These are phyloP conservation scores for Acanthamoeba quina DNA, from an alignment of 208 protist species.

Conservation along the genomic window DNA sequence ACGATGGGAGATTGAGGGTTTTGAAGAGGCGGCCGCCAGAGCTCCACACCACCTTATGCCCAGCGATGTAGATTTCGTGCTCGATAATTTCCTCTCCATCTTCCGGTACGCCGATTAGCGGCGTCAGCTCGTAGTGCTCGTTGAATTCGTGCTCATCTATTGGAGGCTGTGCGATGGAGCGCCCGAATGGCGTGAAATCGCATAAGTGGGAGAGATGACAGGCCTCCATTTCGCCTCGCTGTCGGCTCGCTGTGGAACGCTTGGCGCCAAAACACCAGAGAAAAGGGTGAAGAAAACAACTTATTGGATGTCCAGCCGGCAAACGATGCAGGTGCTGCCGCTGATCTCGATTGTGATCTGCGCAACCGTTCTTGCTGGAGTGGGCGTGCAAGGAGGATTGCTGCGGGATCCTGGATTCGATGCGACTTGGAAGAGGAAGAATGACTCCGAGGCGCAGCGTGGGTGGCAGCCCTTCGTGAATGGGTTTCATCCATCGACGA, in stretches of 20 bases:
- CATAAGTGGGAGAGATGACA: neutral
- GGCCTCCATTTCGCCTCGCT: neutral
- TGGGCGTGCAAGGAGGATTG: neutral
- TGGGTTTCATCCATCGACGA: slow-evolving; percentile 41
- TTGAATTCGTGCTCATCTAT: neutral
- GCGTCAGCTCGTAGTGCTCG: neutral
- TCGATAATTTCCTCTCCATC: neutral
- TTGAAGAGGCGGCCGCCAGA: slow-evolving; percentile 35
- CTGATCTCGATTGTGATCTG: neutral
- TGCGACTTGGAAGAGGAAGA: slow-evolving; percentile 10
- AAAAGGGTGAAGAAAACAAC: neutral
- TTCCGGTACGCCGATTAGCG: neutral
- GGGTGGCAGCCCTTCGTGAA: slow-evolving; percentile 47
- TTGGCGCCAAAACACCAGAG: neutral
- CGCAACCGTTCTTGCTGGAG: neutral
- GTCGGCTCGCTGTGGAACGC: too few species aligned
- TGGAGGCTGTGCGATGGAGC: neutral
- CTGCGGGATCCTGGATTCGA: slow-evolving; percentile 13
- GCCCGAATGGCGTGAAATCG: slow-evolving; percentile 38
- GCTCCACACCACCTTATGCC: slow-evolving; percentile 26
- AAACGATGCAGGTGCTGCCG: neutral
- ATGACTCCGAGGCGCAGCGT: neutral
- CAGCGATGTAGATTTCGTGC: slow-evolving; percentile 18
- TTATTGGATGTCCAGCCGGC: too few species aligned
- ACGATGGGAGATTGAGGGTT: slow-evolving; percentile 9